Percentiles rank a stretch among this genome's conserved stretches.
Evolutionary conservation across 2,329 filamentous ascomycete genomes (phyloP).

Genomic region (Ilyonectria destructans): DNA sequence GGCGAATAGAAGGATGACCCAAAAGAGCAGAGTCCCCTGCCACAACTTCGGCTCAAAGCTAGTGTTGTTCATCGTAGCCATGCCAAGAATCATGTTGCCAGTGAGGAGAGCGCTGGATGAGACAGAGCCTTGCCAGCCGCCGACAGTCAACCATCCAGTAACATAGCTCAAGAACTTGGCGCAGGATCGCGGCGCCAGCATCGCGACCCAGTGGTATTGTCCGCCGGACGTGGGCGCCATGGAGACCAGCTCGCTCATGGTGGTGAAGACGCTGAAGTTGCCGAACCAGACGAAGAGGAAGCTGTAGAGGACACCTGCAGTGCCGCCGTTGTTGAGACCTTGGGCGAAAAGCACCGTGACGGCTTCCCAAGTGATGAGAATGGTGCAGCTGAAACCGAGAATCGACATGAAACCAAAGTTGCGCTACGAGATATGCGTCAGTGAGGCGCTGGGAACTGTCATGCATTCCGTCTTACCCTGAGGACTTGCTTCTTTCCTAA

Average conservation of each 20-base stretch:
- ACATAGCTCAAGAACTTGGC: slow-evolving; percentile 51
- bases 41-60: slow-evolving; percentile 59
- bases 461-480: slow-evolving; percentile 34
- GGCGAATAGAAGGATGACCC: slow-evolving; percentile 62
- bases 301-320: slow-evolving; percentile 63
- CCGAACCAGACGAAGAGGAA: slow-evolving; percentile 68
- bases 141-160: slow-evolving; percentile 62
- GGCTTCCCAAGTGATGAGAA: slow-evolving; percentile 69
- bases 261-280: slow-evolving; percentile 52
- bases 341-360: slow-evolving; percentile 54
- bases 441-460: background rate
- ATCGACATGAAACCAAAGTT: slow-evolving; percentile 68
- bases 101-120: slow-evolving; percentile 59
- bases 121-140: slow-evolving; percentile 61
- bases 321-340: slow-evolving; percentile 62
- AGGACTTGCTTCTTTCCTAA: slow-evolving; percentile 52
- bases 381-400: slow-evolving; percentile 67
- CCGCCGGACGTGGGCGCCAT: slow-evolving; percentile 45
- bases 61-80: slow-evolving; percentile 52
- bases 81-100: slow-evolving; percentile 62
- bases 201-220: slow-evolving; percentile 47
- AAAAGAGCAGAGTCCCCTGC: slow-evolving; percentile 67
- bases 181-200: slow-evolving; percentile 42
- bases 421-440: slow-evolving; percentile 52
- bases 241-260: slow-evolving; percentile 45